These are phyloP conservation scores for Parathielavia hyrcaniae DNA, from an alignment of 495 filamentous ascomycete genomes.

Conservation along the genomic window DNA sequence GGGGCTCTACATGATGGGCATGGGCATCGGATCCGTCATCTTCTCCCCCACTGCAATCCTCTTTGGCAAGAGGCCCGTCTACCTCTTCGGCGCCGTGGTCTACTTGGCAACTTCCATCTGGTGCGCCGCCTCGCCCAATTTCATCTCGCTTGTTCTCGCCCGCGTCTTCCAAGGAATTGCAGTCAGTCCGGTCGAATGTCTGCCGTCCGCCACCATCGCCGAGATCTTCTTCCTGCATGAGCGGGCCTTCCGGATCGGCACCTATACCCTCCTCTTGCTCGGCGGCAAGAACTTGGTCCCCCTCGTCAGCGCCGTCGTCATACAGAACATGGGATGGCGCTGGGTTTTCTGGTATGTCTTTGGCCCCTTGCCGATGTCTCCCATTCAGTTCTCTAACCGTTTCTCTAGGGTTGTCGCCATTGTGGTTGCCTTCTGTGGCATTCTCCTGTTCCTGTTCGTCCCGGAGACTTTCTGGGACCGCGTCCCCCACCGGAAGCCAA, in stretches of 20 bases:
- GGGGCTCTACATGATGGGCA: slow-evolving; percentile 90
- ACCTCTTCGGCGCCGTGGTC: slow-evolving; percentile 67
- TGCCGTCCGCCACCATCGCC: slow-evolving; percentile 90
- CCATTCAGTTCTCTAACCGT: slow-evolving; percentile 22
- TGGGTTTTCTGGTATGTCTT: slow-evolving; percentile 79
- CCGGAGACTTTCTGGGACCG: slow-evolving; percentile 98
- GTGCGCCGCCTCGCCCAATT: slow-evolving; percentile 79
- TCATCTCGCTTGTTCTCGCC: slow-evolving; percentile 71
- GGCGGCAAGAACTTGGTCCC: slow-evolving; percentile 92
- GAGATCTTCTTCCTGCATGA: slow-evolving; percentile 98
- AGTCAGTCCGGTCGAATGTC: slow-evolving; percentile 85
- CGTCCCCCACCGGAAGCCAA: slow-evolving; percentile 55
- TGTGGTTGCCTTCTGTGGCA: slow-evolving; percentile 66
- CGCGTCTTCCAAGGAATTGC: slow-evolving; percentile 83
- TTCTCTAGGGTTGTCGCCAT: slow-evolving; percentile 70
- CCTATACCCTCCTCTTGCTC: slow-evolving; percentile 84
- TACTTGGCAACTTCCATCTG: slow-evolving; percentile 76
- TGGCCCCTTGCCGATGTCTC: neutral
- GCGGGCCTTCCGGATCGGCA: slow-evolving; percentile 88
- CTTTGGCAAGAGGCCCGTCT: slow-evolving; percentile 86
- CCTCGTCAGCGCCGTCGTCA: slow-evolving; percentile 79
- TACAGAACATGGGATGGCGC: slow-evolving; percentile 71
- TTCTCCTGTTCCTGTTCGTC: slow-evolving; percentile 80
- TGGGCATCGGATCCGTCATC: slow-evolving; percentile 77
- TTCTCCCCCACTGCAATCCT: slow-evolving; percentile 88